Conservation (phyloP, 2,329 filamentous ascomycete genomes). For the Epichloe hybrida region DNA sequence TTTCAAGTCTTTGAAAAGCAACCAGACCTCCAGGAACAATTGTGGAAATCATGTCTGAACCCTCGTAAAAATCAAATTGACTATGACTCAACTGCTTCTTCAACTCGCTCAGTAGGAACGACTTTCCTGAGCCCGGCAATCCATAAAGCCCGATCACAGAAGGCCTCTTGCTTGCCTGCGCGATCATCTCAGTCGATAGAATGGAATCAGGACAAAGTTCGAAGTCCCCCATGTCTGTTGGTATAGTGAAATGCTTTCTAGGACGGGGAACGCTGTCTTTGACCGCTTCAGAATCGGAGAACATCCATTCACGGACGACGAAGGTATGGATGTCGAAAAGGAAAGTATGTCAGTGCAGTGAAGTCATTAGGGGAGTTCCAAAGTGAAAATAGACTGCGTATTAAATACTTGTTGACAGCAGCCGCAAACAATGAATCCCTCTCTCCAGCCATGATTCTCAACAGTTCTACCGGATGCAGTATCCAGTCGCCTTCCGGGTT, state of each 20-base stretch:
- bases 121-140: conserved; percentile 40
- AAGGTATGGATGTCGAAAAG: too few species aligned
- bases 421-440: too few species aligned
- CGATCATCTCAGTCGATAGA: neutral
- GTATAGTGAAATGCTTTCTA: neutral
- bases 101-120: conserved; percentile 28
- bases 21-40: conserved; percentile 32
- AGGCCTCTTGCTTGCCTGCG: conserved; percentile 15
- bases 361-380: too few species aligned
- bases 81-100: conserved; percentile 18
- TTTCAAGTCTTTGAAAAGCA: conserved; percentile 28
- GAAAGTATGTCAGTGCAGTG: too few species aligned
- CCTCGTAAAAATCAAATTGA: conserved; percentile 36
- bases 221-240: neutral
- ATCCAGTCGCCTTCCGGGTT: too few species aligned
- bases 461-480: too few species aligned
- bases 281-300: neutral
- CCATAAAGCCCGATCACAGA: conserved; percentile 41
- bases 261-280: neutral
- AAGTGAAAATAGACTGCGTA: too few species aligned
- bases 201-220: neutral
- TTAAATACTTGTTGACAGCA: too few species aligned
- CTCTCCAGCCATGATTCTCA: too few species aligned
- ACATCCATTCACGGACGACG: too few species aligned
- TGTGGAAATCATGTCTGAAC: conserved; percentile 31